Evolutionary conservation across 202 grass and related monocot genomes (phyloP).

Genomic region (Bolboschoenoplectus hybrid): DNA sequence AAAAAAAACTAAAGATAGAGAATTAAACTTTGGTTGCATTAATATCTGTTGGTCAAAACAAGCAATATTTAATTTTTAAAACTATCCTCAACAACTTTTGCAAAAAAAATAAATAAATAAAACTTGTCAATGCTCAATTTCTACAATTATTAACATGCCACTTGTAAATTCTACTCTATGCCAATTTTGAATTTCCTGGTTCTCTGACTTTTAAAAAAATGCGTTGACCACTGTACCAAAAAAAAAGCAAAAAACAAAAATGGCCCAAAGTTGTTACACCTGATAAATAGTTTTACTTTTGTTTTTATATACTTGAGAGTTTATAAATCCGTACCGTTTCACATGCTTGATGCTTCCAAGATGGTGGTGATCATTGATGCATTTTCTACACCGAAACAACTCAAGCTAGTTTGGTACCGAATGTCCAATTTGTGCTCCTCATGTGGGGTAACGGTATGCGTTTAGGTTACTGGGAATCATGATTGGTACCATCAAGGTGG

Average conservation of each 20-base stretch:
- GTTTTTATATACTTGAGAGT: constrained; percentile 20
- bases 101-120: background rate
- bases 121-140: background rate
- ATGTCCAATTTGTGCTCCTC: background rate
- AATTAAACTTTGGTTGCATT: background rate
- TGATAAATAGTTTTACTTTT: background rate
- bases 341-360: constrained; percentile 30
- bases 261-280: background rate
- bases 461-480: constrained; percentile 22
- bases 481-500: constrained; percentile 20
- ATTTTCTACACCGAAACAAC: background rate
- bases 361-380: background rate
- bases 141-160: background rate
- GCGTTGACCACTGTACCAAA: background rate
- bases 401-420: constrained; percentile 4
- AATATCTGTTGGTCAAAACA: too few species aligned
- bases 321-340: constrained; percentile 6
- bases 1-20: background rate
- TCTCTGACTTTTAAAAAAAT: background rate
- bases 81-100: too few species aligned
- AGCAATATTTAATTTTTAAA: too few species aligned
- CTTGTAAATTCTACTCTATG: background rate
- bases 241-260: background rate
- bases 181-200: background rate
- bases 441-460: constrained; percentile 20